Evolutionary conservation across 768 basidiomycete species (phyloP).

Genomic region (Mycena vitilis): DNA sequence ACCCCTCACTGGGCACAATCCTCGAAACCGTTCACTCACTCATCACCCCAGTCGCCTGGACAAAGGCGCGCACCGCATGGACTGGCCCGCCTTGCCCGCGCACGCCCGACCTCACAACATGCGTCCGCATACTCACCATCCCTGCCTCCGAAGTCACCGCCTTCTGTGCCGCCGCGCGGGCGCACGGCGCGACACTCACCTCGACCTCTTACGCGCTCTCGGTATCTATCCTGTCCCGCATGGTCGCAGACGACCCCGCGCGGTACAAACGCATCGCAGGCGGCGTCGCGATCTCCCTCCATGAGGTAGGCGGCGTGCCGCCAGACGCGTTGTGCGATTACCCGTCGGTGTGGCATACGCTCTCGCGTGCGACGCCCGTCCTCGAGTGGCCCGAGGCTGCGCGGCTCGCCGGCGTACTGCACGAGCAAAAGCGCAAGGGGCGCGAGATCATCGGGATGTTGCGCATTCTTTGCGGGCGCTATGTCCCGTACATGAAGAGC

Average conservation of each 20-base stretch:
- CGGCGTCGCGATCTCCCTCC: conserved; percentile 24
- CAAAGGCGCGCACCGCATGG: conserved; percentile 12
- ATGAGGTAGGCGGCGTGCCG: conserved; percentile 8
- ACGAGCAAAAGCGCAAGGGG: conserved; percentile 8
- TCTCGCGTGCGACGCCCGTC: not conserved
- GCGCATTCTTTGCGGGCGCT: not conserved
- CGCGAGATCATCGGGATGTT: conserved; percentile 19
- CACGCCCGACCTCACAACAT: not conserved
- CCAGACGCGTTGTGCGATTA: conserved; percentile 20
- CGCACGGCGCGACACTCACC: conserved; percentile 29
- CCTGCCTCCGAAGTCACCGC: not conserved
- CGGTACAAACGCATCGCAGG: conserved; percentile 5
- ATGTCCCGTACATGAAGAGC: not conserved
- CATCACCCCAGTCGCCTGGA: conserved; percentile 22
- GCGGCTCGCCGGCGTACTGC: not conserved
- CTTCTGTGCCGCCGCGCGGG: conserved; percentile 12
- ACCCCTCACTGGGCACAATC: conserved; percentile 17
- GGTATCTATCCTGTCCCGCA: conserved; percentile 9
- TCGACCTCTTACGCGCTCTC: conserved; percentile 15
- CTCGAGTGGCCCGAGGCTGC: conserved; percentile 14
- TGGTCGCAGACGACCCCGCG: not conserved
- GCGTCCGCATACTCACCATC: conserved; percentile 12
- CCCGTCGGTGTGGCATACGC: not conserved
- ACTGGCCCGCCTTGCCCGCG: conserved; percentile 5
- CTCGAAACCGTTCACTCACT: not conserved